Base-by-base conservation (phyloP, 352 stramenopile species). In the Pythium diclinum region DNA sequence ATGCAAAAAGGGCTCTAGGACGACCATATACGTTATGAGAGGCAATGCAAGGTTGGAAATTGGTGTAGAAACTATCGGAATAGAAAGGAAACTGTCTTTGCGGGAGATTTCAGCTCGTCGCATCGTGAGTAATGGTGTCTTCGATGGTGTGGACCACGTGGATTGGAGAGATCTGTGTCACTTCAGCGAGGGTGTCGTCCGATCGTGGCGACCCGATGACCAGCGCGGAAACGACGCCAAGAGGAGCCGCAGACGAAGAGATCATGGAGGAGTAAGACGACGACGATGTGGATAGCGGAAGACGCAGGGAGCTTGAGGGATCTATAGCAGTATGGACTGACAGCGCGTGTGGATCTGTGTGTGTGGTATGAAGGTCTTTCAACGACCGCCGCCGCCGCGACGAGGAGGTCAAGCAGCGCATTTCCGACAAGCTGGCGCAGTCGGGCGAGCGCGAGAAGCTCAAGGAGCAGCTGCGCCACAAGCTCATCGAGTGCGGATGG, bases 401-500 rank as follows among this genome's bases (percentile, higher is more conserved):
- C 21, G 59, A 65, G 28, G 59, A 65, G 25, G 59, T 65, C 33
- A 54, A 54, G 47, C 47, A 54, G 47, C 47, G 47, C 47, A 54
- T 54, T 13, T 54, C 47, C 23, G 47, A 54, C 47, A 71, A 71
- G 44, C 58, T 71, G 51, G 44, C 54, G 23, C 51, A 71, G 36
- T 71, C 64, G 42, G 64, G 64, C 44, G 64, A 71, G 32, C 57
- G 58, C 32, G 64, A 71, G 46, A 56, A 47, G 33, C 57, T 71
- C 51, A 71, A 71, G 34, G 64, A 71, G 53, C 44, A 66, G 40
- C 36, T 71, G 33, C 64, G 64, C 38, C 64, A 71, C 44, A 65
- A 66, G 36, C 58, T 71, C 40, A 66, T 70, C 23, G 87, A 97
- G 48, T 97, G 88, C 57, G 94, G 93, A 54, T 98, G 92, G 92